Conservation (phyloP, 2,329 filamentous ascomycete species). For the Fonsecaea nubica region DNA sequence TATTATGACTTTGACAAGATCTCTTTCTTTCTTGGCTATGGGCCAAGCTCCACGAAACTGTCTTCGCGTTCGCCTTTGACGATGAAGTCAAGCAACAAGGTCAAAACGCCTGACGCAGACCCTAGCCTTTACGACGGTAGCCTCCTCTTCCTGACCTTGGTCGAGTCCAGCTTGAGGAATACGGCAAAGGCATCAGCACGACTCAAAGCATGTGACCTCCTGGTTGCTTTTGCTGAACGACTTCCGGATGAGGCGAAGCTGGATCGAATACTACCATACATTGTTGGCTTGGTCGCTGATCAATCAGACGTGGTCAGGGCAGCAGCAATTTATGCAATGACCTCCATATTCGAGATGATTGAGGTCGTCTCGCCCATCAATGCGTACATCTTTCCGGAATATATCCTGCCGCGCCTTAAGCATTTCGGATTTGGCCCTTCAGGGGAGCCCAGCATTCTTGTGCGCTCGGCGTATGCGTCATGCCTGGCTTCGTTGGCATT, state of each 20-base stretch:
- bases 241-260: constrained; percentile 95
- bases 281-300: constrained; percentile 82
- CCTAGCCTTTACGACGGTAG: constrained; percentile 84
- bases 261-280: constrained; percentile 88
- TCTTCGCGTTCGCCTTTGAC: constrained; percentile 42
- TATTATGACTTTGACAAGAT: constrained; percentile 98
- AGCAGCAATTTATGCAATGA: constrained; percentile 82
- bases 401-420: constrained; percentile 66
- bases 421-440: constrained; percentile 61
- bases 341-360: constrained; percentile 86
- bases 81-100: constrained; percentile 73
- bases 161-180: constrained; percentile 86
- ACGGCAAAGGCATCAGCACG: constrained; percentile 88
- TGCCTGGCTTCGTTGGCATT: constrained; percentile 87
- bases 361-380: constrained; percentile 81
- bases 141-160: constrained; percentile 85
- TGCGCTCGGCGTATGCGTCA: constrained; percentile 90
- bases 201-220: constrained; percentile 85
- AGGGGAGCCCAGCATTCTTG: constrained; percentile 68
- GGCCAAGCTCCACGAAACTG: constrained; percentile 37
- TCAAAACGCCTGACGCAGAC: constrained; percentile 47
- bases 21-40: constrained; percentile 82
- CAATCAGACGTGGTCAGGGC: constrained; percentile 83
- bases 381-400: constrained; percentile 71
- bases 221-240: constrained; percentile 88